phyloP scores from a whole-genome alignment of 192 early-diverging fungal genomes.

The Coemansia sp. region DNA sequence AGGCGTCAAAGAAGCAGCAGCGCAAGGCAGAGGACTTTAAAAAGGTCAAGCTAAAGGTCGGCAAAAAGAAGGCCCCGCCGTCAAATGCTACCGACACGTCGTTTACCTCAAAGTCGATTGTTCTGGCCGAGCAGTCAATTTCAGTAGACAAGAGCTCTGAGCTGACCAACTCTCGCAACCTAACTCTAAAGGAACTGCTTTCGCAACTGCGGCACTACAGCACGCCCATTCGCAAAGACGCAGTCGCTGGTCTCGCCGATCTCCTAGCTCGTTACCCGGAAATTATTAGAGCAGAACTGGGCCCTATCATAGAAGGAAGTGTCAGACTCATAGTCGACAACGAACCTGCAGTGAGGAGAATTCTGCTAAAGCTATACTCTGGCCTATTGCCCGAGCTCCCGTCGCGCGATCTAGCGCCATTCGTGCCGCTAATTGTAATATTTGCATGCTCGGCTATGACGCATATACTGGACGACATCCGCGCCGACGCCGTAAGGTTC shows the following conservation, averaged over 20 bases:
- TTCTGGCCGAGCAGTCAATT: conserved; percentile 78
- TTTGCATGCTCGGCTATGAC: conserved; percentile 87
- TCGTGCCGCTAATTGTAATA: conserved; percentile 73
- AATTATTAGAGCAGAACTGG: conserved; percentile 46
- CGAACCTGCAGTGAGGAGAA: conserved; percentile 50
- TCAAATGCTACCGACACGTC: conserved; percentile 79
- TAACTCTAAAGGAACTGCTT: conserved; percentile 73
- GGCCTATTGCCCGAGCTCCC: conserved; percentile 45
- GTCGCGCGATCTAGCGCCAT: conserved; percentile 69
- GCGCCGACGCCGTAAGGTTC: conserved; percentile 76
- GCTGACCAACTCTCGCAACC: conserved; percentile 74
- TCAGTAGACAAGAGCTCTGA: conserved; percentile 70
- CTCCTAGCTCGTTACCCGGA: conserved; percentile 42
- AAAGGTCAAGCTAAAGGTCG: conserved; percentile 92
- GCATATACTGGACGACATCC: conserved; percentile 83
- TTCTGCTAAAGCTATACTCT: conserved; percentile 51
- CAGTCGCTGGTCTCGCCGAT: conserved; percentile 52
- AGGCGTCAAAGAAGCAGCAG: conserved; percentile 68
- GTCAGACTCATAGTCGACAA: conserved; percentile 54
- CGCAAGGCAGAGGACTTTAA: conserved; percentile 77
- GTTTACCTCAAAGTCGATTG: conserved; percentile 79
- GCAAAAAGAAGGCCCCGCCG: conserved; percentile 78
- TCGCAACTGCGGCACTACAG: conserved; percentile 79
- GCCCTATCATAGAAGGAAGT: conserved; percentile 48
- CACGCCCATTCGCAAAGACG: conserved; percentile 57